phyloP scores from a whole-genome alignment of 2,329 filamentous ascomycete genomes.

The Thelonectria discophora region DNA sequence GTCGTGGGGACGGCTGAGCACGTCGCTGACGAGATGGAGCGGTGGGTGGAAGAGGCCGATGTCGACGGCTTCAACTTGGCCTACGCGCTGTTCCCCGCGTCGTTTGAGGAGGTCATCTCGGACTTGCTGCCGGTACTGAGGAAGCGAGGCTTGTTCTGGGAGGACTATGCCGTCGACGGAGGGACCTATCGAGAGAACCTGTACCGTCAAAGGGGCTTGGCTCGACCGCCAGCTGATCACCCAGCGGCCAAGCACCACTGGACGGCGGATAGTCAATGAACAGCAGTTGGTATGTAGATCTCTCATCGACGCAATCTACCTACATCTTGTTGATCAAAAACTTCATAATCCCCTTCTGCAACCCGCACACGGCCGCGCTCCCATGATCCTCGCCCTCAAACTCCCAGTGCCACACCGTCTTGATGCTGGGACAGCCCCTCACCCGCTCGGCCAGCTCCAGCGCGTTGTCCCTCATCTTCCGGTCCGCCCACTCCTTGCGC shows the following conservation, averaged over 20 bases:
- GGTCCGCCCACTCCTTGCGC: constrained; percentile 31
- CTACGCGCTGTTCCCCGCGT: constrained; percentile 58
- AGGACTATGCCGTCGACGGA: constrained; percentile 54
- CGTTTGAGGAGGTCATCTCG: constrained; percentile 73
- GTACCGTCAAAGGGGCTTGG: constrained; percentile 47
- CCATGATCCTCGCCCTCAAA: constrained; percentile 43
- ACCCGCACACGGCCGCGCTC: constrained; percentile 31
- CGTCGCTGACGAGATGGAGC: constrained; percentile 47
- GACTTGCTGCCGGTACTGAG: constrained; percentile 70
- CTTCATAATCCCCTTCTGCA: constrained; percentile 35
- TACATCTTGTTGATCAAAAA: constrained; percentile 27
- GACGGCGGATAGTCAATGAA: constrained; percentile 44
- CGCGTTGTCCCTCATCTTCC: constrained; percentile 36
- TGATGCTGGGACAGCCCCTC: constrained; percentile 26
- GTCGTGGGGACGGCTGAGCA: constrained; percentile 44
- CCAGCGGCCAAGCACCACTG: constrained; percentile 52
- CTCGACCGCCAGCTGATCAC: constrained; percentile 49
- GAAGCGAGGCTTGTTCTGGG: constrained; percentile 65
- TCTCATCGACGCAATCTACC: not conserved
- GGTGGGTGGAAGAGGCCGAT: constrained; percentile 61
- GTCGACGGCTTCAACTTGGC: constrained; percentile 65
- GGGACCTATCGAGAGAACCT: constrained; percentile 57
- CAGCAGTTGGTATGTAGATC: too few relatives aligned
- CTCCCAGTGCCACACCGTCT: constrained; percentile 37
- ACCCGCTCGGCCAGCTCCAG: constrained; percentile 36